Conservation (phyloP, 2,329 filamentous ascomycete genomes). For the Fulvia fulva region DNA sequence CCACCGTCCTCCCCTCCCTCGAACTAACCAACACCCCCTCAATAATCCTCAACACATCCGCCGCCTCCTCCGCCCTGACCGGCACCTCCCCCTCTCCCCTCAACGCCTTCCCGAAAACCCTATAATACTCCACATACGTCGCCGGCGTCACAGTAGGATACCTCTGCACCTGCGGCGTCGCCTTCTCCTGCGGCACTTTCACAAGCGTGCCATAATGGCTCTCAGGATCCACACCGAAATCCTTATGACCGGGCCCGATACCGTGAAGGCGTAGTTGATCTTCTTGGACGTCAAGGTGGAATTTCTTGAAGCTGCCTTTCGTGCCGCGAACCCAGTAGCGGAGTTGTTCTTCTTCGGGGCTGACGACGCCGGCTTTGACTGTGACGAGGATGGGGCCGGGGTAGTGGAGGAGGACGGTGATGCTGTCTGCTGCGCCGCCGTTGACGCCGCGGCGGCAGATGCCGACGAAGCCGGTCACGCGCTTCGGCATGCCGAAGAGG, state of each 20-base stretch:
- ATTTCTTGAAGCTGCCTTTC: conserved; percentile 71
- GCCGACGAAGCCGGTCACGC: conserved; percentile 65
- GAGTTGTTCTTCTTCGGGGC: conserved; percentile 64
- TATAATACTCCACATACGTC: conserved; percentile 68
- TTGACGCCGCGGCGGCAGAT: conserved; percentile 58
- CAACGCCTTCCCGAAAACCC: conserved; percentile 50
- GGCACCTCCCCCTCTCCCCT: conserved; percentile 50
- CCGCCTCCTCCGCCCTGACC: conserved; percentile 51
- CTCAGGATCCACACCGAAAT: conserved; percentile 62
- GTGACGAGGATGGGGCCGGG: conserved; percentile 60
- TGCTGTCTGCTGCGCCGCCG: conserved; percentile 50
- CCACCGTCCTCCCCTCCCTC: conserved; percentile 45
- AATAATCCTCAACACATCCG: conserved; percentile 53
- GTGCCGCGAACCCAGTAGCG: conserved; percentile 74
- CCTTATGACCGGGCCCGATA: conserved; percentile 55
- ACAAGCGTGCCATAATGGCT: conserved; percentile 58
- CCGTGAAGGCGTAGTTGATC: conserved; percentile 61
- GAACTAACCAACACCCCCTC: conserved; percentile 55
- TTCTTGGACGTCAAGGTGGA: conserved; percentile 68
- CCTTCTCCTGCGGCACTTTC: conserved; percentile 43
- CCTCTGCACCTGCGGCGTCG: conserved; percentile 42
- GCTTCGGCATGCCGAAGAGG: conserved; percentile 65
- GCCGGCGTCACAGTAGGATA: conserved; percentile 59
- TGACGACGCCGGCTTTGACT: conserved; percentile 65
- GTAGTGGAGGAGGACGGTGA: conserved; percentile 65